These are phyloP conservation scores for Picea glauca DNA, from an alignment of 75 land plant species.

Conservation along the genomic window DNA sequence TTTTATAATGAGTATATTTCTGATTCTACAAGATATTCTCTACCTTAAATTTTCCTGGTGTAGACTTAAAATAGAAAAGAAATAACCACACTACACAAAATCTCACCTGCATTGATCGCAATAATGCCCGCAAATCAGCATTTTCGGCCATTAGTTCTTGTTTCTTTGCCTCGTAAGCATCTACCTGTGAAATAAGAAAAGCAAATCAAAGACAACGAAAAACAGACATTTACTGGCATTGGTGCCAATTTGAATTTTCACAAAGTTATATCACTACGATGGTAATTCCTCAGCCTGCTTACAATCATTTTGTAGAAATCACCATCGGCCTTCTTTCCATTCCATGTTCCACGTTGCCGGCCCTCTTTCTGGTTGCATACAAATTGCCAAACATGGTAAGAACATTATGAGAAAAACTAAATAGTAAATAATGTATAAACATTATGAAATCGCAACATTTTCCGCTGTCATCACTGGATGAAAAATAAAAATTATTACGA, in stretches of 20 bases:
- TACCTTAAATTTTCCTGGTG: no score
- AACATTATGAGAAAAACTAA: no score
- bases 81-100: not conserved
- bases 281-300: conserved; percentile 12
- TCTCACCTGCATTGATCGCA: conserved; percentile 95
- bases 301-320: conserved; percentile 99
- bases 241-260: not conserved
- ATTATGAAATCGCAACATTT: no score
- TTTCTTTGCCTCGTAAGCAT: conserved; percentile 96
- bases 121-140: conserved; percentile 81
- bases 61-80: not conserved
- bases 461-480: no score
- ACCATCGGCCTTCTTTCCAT: conserved; percentile 93
- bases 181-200: conserved; percentile 50
- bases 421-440: no score
- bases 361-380: conserved; percentile 82
- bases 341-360: conserved; percentile 98
- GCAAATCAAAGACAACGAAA: not conserved
- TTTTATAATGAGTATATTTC: no score
- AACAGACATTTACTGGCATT: no score
- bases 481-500: no score
- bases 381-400: no score
- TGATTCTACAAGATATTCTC: no score
- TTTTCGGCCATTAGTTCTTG: conserved; percentile 96
- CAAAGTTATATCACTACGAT: not conserved